phyloP scores from a whole-genome alignment of 2,329 filamentous ascomycete species.

The Neobulgaria alba region DNA sequence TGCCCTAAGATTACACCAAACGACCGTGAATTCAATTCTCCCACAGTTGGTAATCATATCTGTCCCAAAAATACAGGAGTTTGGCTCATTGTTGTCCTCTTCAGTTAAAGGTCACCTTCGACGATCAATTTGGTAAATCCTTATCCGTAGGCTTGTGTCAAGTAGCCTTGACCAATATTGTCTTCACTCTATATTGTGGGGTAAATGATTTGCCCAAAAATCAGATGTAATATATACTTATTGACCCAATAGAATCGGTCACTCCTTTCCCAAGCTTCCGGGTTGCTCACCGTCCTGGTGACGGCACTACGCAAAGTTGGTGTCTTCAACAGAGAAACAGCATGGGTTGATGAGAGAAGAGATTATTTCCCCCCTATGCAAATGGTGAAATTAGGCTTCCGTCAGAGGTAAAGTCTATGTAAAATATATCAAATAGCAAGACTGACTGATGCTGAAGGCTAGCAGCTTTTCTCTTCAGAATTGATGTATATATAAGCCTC shows the following conservation, averaged over 20 bases:
- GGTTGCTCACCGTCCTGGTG: conserved; percentile 31
- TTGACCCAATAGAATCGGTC: conserved; percentile 18
- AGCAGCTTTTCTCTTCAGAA: conserved; percentile 30
- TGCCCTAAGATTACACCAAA: conserved; percentile 28
- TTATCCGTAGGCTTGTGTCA: conserved; percentile 25
- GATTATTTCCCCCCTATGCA: conserved; percentile 33
- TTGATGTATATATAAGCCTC: conserved; percentile 33
- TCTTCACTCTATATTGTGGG: conserved; percentile 30
- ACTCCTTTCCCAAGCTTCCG: conserved; percentile 25
- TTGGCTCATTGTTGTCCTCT: neutral
- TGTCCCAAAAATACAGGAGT: neutral
- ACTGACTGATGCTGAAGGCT: conserved; percentile 25
- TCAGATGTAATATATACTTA: conserved; percentile 1
- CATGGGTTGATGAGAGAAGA: conserved; percentile 31
- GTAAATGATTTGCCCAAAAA: conserved; percentile 5
- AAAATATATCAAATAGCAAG: neutral
- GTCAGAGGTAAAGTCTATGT: conserved; percentile 29
- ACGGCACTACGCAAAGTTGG: conserved; percentile 30
- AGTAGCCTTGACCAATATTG: conserved; percentile 31
- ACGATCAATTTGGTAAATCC: conserved; percentile 19
- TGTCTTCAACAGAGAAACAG: conserved; percentile 31
- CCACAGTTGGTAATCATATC: conserved; percentile 16
- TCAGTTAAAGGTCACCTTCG: conserved; percentile 25
- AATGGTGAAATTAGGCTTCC: conserved; percentile 26
- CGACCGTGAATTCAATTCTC: conserved; percentile 25